These are phyloP conservation scores for Starmerella potacharoeniae DNA, from an alignment of 805 yeast species.

Conservation along the genomic window DNA sequence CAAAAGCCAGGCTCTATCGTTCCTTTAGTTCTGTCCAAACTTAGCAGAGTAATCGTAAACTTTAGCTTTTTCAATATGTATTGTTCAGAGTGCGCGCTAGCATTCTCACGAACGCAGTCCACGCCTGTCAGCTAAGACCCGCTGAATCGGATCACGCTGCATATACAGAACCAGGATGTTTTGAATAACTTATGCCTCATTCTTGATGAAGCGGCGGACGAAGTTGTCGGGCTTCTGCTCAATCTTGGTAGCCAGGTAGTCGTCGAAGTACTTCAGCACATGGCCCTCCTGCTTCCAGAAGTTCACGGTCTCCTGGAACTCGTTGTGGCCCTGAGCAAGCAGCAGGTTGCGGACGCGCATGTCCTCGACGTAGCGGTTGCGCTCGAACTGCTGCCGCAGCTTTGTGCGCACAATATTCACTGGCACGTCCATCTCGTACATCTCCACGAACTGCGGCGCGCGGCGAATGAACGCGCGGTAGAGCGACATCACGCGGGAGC, in stretches of 20 bases:
- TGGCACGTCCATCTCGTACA: slow-evolving; percentile 43
- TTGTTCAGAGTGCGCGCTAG: too few species aligned
- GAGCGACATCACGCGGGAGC: slow-evolving; percentile 50
- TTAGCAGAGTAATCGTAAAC: too few species aligned
- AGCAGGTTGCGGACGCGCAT: slow-evolving; percentile 55
- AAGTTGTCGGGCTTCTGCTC: slow-evolving; percentile 47
- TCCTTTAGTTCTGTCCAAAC: too few species aligned
- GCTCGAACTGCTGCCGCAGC: slow-evolving; percentile 81
- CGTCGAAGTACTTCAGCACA: slow-evolving; percentile 69
- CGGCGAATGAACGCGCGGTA: slow-evolving; percentile 58
- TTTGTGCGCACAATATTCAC: slow-evolving; percentile 68
- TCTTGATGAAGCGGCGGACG: slow-evolving; percentile 49
- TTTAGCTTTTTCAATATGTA: too few species aligned
- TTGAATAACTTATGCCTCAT: slow-evolving; percentile 19
- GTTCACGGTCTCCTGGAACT: slow-evolving; percentile 74
- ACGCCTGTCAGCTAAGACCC: too few species aligned
- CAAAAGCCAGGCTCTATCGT: too few species aligned
- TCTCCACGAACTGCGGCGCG: slow-evolving; percentile 34
- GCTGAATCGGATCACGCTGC: too few species aligned
- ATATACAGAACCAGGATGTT: not conserved
- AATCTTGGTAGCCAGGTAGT: slow-evolving; percentile 45
- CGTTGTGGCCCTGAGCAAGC: slow-evolving; percentile 78
- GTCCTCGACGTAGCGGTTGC: slow-evolving; percentile 64
- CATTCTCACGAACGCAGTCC: too few species aligned
- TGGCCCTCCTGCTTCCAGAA: slow-evolving; percentile 87